phyloP scores from a whole-genome alignment of 805 yeast species.

The Ogataea kodamae region DNA sequence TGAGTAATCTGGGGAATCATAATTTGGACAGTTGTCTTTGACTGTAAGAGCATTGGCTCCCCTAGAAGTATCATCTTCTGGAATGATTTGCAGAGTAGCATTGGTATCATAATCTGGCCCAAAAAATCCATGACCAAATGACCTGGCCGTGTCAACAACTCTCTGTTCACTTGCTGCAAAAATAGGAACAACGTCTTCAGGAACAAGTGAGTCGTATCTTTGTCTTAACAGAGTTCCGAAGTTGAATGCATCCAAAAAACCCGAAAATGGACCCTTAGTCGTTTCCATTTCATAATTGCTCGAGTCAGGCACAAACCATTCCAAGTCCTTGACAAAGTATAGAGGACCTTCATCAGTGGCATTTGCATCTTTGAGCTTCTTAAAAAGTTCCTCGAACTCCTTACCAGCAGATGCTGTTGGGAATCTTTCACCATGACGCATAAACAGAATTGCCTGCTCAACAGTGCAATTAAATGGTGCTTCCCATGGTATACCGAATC shows the following conservation, averaged over 20 bases:
- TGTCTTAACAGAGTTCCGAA: slow-evolving; percentile 48
- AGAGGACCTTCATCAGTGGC: slow-evolving; percentile 39
- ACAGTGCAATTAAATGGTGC: slow-evolving; percentile 48
- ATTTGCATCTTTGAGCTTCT: slow-evolving; percentile 5
- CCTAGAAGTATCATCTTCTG: slow-evolving; percentile 38
- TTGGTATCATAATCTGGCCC: slow-evolving; percentile 36
- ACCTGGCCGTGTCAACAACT: slow-evolving; percentile 46
- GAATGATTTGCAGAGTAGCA: slow-evolving; percentile 39
- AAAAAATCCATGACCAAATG: slow-evolving; percentile 55
- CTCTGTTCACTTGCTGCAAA: slow-evolving; percentile 52
- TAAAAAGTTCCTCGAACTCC: slow-evolving; percentile 8
- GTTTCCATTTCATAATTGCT: slow-evolving; percentile 42
- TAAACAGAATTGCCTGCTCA: slow-evolving; percentile 50
- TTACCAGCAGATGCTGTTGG: slow-evolving; percentile 32
- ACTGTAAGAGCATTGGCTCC: slow-evolving; percentile 55
- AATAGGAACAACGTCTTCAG: slow-evolving; percentile 38
- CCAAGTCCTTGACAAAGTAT: slow-evolving; percentile 44
- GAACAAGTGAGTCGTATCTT: slow-evolving; percentile 45
- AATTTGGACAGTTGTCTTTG: slow-evolving; percentile 24
- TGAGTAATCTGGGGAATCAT: slow-evolving; percentile 29
- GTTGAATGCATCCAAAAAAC: slow-evolving; percentile 41
- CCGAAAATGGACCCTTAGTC: slow-evolving; percentile 45
- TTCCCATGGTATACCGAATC: slow-evolving; percentile 50
- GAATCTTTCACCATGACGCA: slow-evolving; percentile 62
- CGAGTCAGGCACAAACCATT: slow-evolving; percentile 21